Evolutionary conservation across 1,284 basidiomycete species (phyloP).

Genomic region (Apiotrichum sp.): DNA sequence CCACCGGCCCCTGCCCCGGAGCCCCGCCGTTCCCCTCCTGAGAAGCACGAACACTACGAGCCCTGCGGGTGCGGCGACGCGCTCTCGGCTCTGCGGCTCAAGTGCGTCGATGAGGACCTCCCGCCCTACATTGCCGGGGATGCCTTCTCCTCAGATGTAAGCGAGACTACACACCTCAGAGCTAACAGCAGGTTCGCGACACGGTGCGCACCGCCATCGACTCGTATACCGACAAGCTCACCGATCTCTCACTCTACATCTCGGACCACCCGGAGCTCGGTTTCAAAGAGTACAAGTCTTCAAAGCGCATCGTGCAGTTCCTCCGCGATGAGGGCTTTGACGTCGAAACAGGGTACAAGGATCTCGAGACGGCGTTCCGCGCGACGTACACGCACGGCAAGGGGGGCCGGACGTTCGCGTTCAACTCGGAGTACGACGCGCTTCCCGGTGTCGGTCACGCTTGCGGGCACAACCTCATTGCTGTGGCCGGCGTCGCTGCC

Average conservation of each 20-base stretch:
- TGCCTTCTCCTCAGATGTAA: background rate
- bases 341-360: conserved; percentile 56
- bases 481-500: conserved; percentile 40
- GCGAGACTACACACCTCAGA: background rate
- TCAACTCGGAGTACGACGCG: conserved; percentile 29
- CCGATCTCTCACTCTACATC: conserved; percentile 21
- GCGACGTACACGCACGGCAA: conserved; percentile 16
- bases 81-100: background rate
- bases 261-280: conserved; percentile 25
- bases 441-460: conserved; percentile 33
- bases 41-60: conserved; percentile 1
- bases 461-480: conserved; percentile 56
- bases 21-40: background rate
- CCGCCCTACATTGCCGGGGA: background rate
- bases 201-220: conserved; percentile 9
- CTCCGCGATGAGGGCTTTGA: conserved; percentile 56
- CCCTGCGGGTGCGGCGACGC: background rate
- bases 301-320: conserved; percentile 55
- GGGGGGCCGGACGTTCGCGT: conserved; percentile 23
- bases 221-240: conserved; percentile 11
- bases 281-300: conserved; percentile 48
- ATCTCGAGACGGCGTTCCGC: conserved; percentile 47
- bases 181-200: conserved; percentile 5
- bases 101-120: background rate
- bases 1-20: background rate